phyloP scores from a whole-genome alignment of 148 eudicot species.

The Beta vulgaris region DNA sequence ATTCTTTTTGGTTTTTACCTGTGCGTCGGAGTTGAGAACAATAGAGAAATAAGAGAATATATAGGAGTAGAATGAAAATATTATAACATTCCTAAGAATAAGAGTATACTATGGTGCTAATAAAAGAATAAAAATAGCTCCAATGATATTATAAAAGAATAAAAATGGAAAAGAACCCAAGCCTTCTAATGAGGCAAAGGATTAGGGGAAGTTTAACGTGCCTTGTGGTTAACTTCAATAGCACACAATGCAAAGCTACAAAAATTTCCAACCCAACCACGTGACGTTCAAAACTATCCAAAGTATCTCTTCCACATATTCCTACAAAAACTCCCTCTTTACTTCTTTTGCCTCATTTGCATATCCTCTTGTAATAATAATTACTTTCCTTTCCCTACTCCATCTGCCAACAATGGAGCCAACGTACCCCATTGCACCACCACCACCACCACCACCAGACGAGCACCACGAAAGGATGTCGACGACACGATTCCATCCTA shows the following conservation, averaged over 20 bases:
- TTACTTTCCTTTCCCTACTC: background rate
- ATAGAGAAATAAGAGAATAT: too few species aligned
- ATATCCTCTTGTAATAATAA: slow-evolving; percentile 27
- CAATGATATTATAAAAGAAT: too few species aligned
- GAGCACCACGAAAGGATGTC: slow-evolving; percentile 24
- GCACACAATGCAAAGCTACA: slow-evolving; percentile 22
- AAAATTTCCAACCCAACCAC: slow-evolving; percentile 25
- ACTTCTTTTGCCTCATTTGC: slow-evolving; percentile 1
- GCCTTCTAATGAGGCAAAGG: slow-evolving; percentile 21
- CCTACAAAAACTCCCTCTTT: slow-evolving; percentile 27
- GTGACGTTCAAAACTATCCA: slow-evolving; percentile 30
- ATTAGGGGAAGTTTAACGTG: slow-evolving; percentile 23
- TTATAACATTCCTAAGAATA: too few species aligned
- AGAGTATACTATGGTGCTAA: too few species aligned
- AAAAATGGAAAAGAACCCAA: too few species aligned
- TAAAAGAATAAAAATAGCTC: too few species aligned
- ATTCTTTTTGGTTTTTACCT: too few species aligned
- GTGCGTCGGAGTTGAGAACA: too few species aligned
- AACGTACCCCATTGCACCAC: slow-evolving; percentile 35
- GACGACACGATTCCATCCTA: slow-evolving; percentile 25
- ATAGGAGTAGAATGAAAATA: too few species aligned
- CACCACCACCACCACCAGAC: slow-evolving; percentile 18
- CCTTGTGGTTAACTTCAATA: slow-evolving; percentile 29
- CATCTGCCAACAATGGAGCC: slow-evolving; percentile 43
- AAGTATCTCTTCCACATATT: slow-evolving; percentile 34